Evolutionary conservation across 2,329 filamentous ascomycete species (phyloP), one percentile per base, ranked within the genome.

Genomic region (Aureobasidium melanogenum): DNA sequence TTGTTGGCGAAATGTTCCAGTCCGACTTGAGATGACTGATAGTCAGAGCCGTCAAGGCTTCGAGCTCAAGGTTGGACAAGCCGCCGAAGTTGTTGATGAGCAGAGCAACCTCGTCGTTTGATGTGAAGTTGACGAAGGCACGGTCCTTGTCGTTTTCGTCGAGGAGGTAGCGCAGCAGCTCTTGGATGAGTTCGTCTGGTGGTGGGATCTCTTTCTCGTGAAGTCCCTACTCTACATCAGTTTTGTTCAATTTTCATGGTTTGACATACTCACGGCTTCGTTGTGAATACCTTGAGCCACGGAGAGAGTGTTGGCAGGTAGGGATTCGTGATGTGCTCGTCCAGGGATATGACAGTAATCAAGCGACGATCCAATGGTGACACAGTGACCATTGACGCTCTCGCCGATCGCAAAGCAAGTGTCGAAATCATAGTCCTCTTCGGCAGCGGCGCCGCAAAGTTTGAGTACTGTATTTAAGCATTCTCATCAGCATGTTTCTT

Each of bases 341-440:
- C 79, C 79, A 3, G 79, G 79, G 2, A 82, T 79, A 64, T 81
- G 79, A 66, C 79, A 82, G 66, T 81, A 79, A 66, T 82, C 79
- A 17, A 82, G 65, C 54, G 76, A 78, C 14, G 78, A 77, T 1
- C 78, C 80, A 57, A 82, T 79, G 3, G 78, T 80, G 5, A 80
- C 79, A 24, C 80, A 69, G 44, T 79, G 73, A 19, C 67, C 71
- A 64, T 77, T 78, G 5, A 76, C 76, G 12, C 76, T 65, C 38
- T 75, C 70, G 14, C 77, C 77, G 61, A 80, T 75, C 63, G 75
- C 72, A 62, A 77, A 69, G 62, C 75, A 77, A 62, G 72, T 70
- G 51, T 79, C 77, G 57, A 79, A 79, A 4, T 72, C 68, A 68
- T 76, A 78, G 10, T 71, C 73, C 24, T 74, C 72, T 38, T 77